phyloP scores from a whole-genome alignment of 2,329 filamentous ascomycete species.

The Shiraia bambusicola region DNA sequence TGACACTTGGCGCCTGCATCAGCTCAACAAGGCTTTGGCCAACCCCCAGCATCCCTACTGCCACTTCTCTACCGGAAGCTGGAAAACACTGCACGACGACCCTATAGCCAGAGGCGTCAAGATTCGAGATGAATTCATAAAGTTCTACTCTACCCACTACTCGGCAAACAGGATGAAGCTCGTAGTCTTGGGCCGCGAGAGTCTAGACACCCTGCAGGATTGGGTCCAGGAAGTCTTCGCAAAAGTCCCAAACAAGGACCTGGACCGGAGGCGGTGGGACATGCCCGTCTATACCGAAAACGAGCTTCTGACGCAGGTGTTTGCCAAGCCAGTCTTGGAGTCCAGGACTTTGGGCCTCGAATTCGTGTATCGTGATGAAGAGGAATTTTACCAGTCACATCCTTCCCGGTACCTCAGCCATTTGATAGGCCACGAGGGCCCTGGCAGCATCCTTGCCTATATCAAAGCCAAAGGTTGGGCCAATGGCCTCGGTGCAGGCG shows the following conservation, averaged over 20 bases:
- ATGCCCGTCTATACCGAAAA: slow-evolving; percentile 61
- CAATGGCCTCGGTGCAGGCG: slow-evolving; percentile 76
- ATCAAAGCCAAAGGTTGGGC: slow-evolving; percentile 90
- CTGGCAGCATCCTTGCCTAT: slow-evolving; percentile 86
- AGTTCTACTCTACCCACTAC: slow-evolving; percentile 86
- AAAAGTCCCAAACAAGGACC: slow-evolving; percentile 76
- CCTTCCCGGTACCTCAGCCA: slow-evolving; percentile 86
- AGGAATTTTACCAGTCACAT: slow-evolving; percentile 74
- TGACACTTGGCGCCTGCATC: slow-evolving; percentile 83
- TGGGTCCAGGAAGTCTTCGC: slow-evolving; percentile 87
- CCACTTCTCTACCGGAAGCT: slow-evolving; percentile 88
- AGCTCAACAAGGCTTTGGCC: slow-evolving; percentile 84
- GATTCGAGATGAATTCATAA: slow-evolving; percentile 86
- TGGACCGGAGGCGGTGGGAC: slow-evolving; percentile 69
- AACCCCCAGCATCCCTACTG: slow-evolving; percentile 86
- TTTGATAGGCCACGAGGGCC: slow-evolving; percentile 87
- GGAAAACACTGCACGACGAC: slow-evolving; percentile 79
- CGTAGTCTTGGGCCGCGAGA: slow-evolving; percentile 79
- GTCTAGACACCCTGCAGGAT: slow-evolving; percentile 75
- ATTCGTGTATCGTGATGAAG: slow-evolving; percentile 85
- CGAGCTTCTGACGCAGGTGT: slow-evolving; percentile 70
- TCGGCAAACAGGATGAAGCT: slow-evolving; percentile 94
- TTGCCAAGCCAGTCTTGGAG: slow-evolving; percentile 91
- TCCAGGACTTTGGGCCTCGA: slow-evolving; percentile 74
- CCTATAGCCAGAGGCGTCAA: slow-evolving; percentile 79